Evolutionary conservation across 306 rosid genomes (phyloP), one percentile per base, ranked within the genome.

Genomic region (Prunus salicina): DNA sequence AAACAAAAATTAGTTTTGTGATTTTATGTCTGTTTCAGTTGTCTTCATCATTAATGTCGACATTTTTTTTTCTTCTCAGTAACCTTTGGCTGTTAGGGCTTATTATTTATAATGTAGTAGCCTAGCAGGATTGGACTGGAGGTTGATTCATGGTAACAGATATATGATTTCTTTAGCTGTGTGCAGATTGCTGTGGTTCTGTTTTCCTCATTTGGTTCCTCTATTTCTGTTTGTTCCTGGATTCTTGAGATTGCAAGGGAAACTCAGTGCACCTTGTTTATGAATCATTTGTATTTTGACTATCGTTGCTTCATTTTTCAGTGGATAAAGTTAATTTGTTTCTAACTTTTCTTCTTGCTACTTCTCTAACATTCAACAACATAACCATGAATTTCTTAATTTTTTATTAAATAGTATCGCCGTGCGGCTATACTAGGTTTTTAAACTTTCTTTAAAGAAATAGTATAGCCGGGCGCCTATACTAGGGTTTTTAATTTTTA

Each of bases 11-110:
- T 70, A 25, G 2, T 16, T 49, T 72, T 73, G n/a, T 69, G 56
- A 20, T 49, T 30, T 47, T 12, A 8, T 15, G 45, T 16, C 22
- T 76, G 9, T 65, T 51, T 34, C 62, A 66, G 19, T 74, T 76
- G 67, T 82, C 56, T 73, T 69, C 72, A 72, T 71, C 62, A 63
- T 68, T 57, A 67, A 62, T 64, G 57, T 52, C 55, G 24, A 65
- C 75, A 69, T 38, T 27, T 28, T 79, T 61, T 22, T 81, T 76
- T 69, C 65, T 64, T 62, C 55, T 64, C 56, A 47, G 16, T 38
- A 24, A 14, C 41, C 76, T 56, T 2, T 45, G 12, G 11, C 32
- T 55, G 30, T 49, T 46, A 24, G 52, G 12, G 76, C n/a, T 32
- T 58, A 67, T 76, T 24, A 8, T 49, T 34, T 71, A 32, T 58